A percentile compares a stretch with the other conserved stretches of the same genome.
phyloP scores from a whole-genome alignment of 495 filamentous ascomycete genomes.

The Neurospora tetraspora region DNA sequence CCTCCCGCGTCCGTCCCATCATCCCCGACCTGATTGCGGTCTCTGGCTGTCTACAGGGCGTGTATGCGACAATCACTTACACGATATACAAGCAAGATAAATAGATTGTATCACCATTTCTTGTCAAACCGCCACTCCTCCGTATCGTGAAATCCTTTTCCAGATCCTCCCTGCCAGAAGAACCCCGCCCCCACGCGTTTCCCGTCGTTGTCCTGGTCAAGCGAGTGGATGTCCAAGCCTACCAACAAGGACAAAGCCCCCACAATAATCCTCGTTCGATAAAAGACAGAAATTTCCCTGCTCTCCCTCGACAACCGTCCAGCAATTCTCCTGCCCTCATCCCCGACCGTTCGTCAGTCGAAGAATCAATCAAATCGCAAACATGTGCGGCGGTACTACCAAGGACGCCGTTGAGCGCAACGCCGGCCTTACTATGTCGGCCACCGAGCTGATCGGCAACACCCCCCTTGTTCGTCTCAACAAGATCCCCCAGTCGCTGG shows the following conservation, averaged over 20 bases:
- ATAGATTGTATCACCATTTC: background rate
- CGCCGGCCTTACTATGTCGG: conserved; percentile 27
- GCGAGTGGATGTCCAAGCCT: background rate
- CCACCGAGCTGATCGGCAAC: conserved; percentile 68
- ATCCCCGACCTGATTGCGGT: background rate
- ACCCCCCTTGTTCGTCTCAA: conserved; percentile 91
- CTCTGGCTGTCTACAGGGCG: background rate
- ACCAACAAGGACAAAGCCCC: background rate
- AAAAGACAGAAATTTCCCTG: background rate
- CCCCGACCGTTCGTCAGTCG: background rate
- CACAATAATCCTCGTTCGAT: background rate
- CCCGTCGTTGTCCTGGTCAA: background rate
- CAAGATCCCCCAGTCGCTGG: conserved; percentile 77
- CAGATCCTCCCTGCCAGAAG: background rate
- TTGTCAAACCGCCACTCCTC: background rate
- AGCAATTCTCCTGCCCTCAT: background rate
- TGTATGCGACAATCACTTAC: background rate
- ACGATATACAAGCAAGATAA: background rate
- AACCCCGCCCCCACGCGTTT: background rate
- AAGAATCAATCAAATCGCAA: conserved; percentile 7
- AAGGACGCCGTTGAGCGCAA: conserved; percentile 12
- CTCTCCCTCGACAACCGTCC: background rate
- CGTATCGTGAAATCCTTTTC: background rate
- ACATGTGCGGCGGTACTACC: conserved; percentile 8
- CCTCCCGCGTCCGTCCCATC: background rate